A percentile compares a stretch with the other conserved stretches of the same genome.
These are phyloP conservation scores for Zostera marina DNA, from an alignment of 116 monocot genomes.

Conservation along the genomic window DNA sequence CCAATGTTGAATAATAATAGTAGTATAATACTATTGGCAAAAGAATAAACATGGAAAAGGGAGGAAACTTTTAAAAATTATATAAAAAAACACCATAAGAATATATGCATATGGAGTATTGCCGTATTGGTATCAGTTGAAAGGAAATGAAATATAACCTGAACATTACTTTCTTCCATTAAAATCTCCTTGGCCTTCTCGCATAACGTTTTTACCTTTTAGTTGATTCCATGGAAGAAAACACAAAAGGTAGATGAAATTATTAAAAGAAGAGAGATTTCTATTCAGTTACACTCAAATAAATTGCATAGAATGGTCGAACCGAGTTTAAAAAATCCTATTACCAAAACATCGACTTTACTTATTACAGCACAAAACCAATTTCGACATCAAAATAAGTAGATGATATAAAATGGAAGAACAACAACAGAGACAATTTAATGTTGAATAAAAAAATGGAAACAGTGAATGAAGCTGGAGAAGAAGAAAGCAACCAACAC, in stretches of 20 bases:
- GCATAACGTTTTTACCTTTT: slow-evolving; percentile 42
- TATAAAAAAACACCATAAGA: not conserved
- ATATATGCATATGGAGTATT: not conserved
- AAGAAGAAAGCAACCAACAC: too few species aligned
- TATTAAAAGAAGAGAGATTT: not conserved
- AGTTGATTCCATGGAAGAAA: not conserved
- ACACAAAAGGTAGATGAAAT: not conserved
- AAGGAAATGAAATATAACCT: slow-evolving; percentile 14
- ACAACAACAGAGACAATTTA: too few species aligned
- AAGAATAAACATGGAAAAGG: not conserved
- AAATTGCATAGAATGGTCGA: not conserved
- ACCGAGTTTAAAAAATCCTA: too few species aligned
- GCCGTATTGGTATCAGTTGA: not conserved
- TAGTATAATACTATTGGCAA: too few species aligned
- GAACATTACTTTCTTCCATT: slow-evolving; percentile 79
- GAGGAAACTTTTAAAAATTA: not conserved
- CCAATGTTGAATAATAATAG: not conserved
- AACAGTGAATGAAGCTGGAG: too few species aligned
- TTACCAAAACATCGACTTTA: too few species aligned
- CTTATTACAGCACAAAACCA: too few species aligned
- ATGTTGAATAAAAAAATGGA: too few species aligned
- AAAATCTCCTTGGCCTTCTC: slow-evolving; percentile 69
- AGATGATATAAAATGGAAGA: too few species aligned
- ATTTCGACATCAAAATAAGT: too few species aligned
- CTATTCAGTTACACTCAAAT: not conserved